Percentiles rank a stretch among this genome's conserved stretches.
phyloP scores from a whole-genome alignment of 208 protist species.

The Zelonia costaricensis region DNA sequence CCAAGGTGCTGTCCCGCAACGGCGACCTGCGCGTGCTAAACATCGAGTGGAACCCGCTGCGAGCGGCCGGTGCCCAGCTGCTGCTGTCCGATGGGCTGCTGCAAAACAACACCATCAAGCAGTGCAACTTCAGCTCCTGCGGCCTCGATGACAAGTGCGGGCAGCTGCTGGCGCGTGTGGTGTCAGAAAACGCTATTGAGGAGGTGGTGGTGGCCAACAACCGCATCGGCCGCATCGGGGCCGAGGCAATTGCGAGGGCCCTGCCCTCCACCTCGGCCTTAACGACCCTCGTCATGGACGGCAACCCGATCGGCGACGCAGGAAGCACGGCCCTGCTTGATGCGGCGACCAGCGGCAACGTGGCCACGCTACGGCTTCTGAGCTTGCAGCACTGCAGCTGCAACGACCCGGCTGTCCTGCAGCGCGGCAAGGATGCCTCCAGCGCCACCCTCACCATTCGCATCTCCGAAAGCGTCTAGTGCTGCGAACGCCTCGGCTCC shows the following conservation, averaged over 20 bases:
- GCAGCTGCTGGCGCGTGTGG: conserved; percentile 65
- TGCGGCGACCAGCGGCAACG: conserved; percentile 40
- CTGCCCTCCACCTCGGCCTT: conserved; percentile 77
- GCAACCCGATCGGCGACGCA: conserved; percentile 76
- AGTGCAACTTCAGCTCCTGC: conserved; percentile 82
- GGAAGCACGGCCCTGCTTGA: conserved; percentile 73
- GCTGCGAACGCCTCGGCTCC: no score
- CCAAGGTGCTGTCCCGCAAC: conserved; percentile 77
- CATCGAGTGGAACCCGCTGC: conserved; percentile 90
- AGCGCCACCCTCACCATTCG: conserved; percentile 35
- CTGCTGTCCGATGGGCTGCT: conserved; percentile 81
- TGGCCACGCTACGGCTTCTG: conserved; percentile 50
- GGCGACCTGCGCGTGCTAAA: conserved; percentile 85
- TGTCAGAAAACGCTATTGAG: conserved; percentile 87
- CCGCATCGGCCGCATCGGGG: conserved; percentile 70
- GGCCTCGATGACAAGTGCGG: conserved; percentile 80
- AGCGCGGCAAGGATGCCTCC: conserved; percentile 29
- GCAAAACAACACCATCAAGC: conserved; percentile 90
- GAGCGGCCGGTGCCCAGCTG: conserved; percentile 47
- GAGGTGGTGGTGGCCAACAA: conserved; percentile 91
- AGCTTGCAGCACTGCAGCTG: conserved; percentile 80
- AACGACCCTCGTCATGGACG: conserved; percentile 71
- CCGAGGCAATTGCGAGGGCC: conserved; percentile 74
- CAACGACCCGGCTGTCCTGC: conserved; percentile 28
- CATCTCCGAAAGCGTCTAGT: conserved; percentile 56